Conservation (phyloP, 176 grass and related monocot genomes). For the Cenchrus americanus region DNA sequence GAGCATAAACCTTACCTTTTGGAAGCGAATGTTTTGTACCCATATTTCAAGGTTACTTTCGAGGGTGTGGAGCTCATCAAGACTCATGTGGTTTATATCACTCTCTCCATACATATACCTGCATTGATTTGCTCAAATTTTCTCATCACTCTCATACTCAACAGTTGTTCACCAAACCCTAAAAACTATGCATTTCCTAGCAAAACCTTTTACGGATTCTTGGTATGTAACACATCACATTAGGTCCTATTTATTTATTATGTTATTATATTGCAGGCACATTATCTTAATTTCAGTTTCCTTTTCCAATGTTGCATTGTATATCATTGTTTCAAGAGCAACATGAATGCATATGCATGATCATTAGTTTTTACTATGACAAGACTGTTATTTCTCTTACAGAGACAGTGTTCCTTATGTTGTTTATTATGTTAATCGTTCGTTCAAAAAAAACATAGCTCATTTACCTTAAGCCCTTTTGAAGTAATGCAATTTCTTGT, state of each 20-base stretch:
- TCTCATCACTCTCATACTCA: neutral
- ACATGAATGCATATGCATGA: too few species aligned
- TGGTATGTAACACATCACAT: neutral
- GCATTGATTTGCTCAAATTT: conserved; percentile 10
- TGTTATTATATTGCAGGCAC: too few species aligned
- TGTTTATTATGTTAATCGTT: neutral
- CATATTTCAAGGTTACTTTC: conserved; percentile 75
- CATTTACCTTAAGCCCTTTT: conserved; percentile 74
- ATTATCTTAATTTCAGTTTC: too few species aligned
- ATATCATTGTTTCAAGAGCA: too few species aligned
- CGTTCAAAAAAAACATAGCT: neutral
- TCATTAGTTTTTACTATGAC: neutral
- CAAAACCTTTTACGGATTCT: neutral
- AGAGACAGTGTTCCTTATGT: neutral
- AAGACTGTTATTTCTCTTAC: neutral
- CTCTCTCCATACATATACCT: conserved; percentile 67
- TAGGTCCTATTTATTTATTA: neutral
- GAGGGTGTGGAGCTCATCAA: conserved; percentile 66
- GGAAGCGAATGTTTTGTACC: conserved; percentile 58
- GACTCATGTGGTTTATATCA: conserved; percentile 52
- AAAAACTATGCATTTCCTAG: neutral
- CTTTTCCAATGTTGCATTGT: too few species aligned
- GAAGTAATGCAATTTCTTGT: conserved; percentile 67
- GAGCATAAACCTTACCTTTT: conserved; percentile 49
- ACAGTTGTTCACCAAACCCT: conserved; percentile 7